phyloP scores from a whole-genome alignment of 192 early-diverging fungal genomes.

The Coemansia nantahalensis region DNA sequence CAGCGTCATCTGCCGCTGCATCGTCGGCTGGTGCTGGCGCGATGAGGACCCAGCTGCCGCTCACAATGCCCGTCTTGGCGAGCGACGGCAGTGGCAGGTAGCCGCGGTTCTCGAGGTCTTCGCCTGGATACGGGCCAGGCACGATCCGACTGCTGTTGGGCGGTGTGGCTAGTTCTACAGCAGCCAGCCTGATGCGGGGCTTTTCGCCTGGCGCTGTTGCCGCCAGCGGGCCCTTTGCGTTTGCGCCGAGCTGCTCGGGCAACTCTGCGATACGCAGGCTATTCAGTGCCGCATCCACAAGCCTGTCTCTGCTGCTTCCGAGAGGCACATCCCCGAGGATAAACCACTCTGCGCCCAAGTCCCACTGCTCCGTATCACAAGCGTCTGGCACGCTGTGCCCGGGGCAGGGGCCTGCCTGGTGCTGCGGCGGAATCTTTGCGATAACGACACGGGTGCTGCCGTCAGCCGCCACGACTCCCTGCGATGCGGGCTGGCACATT shows the following conservation, averaged over 20 bases:
- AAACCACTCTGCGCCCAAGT: constrained; percentile 49
- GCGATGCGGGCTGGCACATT: constrained; percentile 48
- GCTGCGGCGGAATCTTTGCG: constrained; percentile 8
- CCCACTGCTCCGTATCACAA: constrained; percentile 18
- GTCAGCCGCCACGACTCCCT: constrained; percentile 18
- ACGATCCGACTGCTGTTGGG: constrained; percentile 18
- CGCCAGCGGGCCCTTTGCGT: neutral
- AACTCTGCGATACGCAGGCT: no score
- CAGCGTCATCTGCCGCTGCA: neutral
- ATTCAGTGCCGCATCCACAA: constrained; percentile 18
- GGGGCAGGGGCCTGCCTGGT: no score
- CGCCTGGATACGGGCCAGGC: constrained; percentile 13
- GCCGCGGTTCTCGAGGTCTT: constrained; percentile 36
- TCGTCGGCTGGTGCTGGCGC: neutral
- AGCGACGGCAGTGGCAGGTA: constrained; percentile 36
- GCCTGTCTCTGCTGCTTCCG: constrained; percentile 10
- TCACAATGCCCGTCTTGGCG: constrained; percentile 37
- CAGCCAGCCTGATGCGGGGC: constrained; percentile 7
- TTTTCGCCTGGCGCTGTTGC: neutral
- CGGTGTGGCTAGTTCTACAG: constrained; percentile 8
- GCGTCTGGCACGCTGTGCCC: no score
- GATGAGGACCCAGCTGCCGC: constrained; percentile 44
- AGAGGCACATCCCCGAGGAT: constrained; percentile 36
- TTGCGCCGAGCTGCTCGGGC: neutral
- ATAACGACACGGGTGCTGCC: constrained; percentile 24